Evolutionary conservation across 2,329 filamentous ascomycete genomes (phyloP).

Genomic region (Incumbomyces lentus): DNA sequence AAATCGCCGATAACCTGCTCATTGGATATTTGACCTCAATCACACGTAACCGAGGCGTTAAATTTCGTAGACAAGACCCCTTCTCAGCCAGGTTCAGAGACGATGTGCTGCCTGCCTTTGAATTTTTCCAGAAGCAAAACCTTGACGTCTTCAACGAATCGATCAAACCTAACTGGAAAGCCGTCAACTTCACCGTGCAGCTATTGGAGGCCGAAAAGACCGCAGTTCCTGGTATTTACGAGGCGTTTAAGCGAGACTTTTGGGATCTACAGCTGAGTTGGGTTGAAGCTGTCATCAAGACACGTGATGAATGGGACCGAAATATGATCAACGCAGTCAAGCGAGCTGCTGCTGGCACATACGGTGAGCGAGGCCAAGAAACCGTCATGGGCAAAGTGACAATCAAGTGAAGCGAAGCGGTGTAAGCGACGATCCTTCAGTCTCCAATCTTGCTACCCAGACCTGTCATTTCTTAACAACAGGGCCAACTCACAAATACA

Average conservation of each 20-base stretch:
- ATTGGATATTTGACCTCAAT: conserved; percentile 73
- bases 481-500: background rate
- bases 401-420: conserved; percentile 4
- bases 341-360: conserved; percentile 73
- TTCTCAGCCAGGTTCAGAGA: conserved; percentile 90
- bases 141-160: conserved; percentile 58
- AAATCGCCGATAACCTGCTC: conserved; percentile 83
- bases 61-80: conserved; percentile 75
- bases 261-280: conserved; percentile 92
- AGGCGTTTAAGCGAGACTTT: conserved; percentile 71
- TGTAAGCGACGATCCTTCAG: background rate
- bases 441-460: too few relatives aligned
- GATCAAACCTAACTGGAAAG: conserved; percentile 87
- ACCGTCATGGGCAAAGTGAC: conserved; percentile 90
- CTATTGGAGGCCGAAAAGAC: conserved; percentile 66
- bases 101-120: conserved; percentile 81
- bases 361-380: conserved; percentile 68
- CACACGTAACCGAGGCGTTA: conserved; percentile 70
- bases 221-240: conserved; percentile 65
- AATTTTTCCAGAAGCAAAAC: conserved; percentile 61
- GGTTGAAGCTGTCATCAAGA: conserved; percentile 83
- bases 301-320: conserved; percentile 87
- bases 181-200: conserved; percentile 71
- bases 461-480: background rate
- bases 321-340: conserved; percentile 83